Percentiles rank a stretch among this genome's conserved stretches.
phyloP scores from a whole-genome alignment of 805 yeast genomes.

The Spathaspora boniae region DNA sequence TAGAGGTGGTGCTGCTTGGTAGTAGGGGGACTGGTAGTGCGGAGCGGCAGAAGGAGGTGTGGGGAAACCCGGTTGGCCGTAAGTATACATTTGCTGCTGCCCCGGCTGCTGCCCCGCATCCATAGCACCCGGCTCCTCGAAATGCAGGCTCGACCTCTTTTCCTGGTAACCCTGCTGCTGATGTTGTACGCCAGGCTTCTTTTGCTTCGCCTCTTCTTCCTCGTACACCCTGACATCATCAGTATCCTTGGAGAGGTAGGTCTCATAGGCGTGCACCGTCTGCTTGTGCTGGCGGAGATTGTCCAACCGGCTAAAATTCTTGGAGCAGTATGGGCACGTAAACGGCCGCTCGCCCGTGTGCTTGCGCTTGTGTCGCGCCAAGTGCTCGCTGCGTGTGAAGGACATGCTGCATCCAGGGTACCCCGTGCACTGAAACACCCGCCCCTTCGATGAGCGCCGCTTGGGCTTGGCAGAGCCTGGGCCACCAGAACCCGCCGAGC shows the following conservation, averaged over 20 bases:
- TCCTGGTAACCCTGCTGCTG: constrained; percentile 5
- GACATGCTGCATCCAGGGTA: constrained; percentile 85
- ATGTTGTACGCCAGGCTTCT: not conserved
- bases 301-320: constrained; percentile 79
- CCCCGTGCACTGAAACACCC: constrained; percentile 81
- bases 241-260: constrained; percentile 16
- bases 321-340: constrained; percentile 76
- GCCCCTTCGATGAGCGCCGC: constrained; percentile 47
- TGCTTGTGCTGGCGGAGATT: constrained; percentile 89
- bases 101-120: constrained; percentile 5
- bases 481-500: not conserved
- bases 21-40: not conserved
- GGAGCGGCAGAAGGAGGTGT: constrained; percentile 4
- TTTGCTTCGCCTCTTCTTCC: constrained; percentile 3
- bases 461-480: constrained; percentile 6
- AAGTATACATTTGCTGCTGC: not conserved
- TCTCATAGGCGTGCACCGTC: constrained; percentile 52
- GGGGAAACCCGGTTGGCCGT: too few species aligned
- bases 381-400: constrained; percentile 86
- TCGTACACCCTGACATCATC: constrained; percentile 5
- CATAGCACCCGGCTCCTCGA: constrained; percentile 6
- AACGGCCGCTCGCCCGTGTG: constrained; percentile 96
- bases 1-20: not conserved
- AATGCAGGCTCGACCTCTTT: not conserved
- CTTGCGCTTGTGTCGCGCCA: constrained; percentile 87